A percentile compares a stretch with the other conserved stretches of the same genome.
These are phyloP conservation scores for Penicillium flavigenum DNA, from an alignment of 495 filamentous ascomycete genomes.

Conservation along the genomic window DNA sequence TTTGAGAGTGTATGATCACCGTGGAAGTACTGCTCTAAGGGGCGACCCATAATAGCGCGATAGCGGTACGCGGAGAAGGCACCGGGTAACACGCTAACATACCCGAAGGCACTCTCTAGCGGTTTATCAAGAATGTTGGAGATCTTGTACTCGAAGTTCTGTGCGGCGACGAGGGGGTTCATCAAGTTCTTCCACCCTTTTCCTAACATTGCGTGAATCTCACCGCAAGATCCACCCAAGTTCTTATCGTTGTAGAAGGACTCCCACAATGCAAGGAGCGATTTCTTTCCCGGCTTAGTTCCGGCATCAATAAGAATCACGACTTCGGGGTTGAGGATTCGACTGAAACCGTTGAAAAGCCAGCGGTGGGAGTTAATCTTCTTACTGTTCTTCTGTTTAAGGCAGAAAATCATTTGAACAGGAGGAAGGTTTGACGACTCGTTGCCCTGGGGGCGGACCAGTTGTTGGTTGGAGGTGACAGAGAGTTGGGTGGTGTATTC, in stretches of 20 bases:
- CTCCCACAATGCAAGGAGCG: conserved; percentile 91
- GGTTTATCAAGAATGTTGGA: conserved; percentile 98
- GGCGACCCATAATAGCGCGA: conserved; percentile 95
- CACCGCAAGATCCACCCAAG: conserved; percentile 94
- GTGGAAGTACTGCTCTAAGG: conserved; percentile 97
- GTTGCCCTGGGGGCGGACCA: conserved; percentile 86
- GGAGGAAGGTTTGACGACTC: conserved; percentile 82
- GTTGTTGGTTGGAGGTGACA: conserved; percentile 89
- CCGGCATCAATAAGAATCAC: conserved; percentile 95
- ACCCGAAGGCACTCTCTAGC: conserved; percentile 94
- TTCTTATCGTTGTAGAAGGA: conserved; percentile 99
- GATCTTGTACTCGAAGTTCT: conserved; percentile 99
- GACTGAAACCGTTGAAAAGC: conserved; percentile 96
- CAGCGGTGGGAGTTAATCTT: conserved; percentile 99
- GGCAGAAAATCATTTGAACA: conserved; percentile 97
- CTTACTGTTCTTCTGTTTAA: conserved; percentile 98
- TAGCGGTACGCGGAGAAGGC: conserved; percentile 98
- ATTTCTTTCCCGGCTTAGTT: conserved; percentile 91
- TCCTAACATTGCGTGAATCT: conserved; percentile 97
- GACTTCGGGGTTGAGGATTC: conserved; percentile 94
- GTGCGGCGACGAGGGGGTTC: conserved; percentile 90
- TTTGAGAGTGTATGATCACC: conserved; percentile 97
- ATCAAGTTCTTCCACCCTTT: conserved; percentile 84
- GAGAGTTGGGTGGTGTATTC: conserved; percentile 99
- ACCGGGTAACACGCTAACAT: conserved; percentile 94